Conservation (phyloP, 257 asterid genomes). For the Echites panduratus region DNA sequence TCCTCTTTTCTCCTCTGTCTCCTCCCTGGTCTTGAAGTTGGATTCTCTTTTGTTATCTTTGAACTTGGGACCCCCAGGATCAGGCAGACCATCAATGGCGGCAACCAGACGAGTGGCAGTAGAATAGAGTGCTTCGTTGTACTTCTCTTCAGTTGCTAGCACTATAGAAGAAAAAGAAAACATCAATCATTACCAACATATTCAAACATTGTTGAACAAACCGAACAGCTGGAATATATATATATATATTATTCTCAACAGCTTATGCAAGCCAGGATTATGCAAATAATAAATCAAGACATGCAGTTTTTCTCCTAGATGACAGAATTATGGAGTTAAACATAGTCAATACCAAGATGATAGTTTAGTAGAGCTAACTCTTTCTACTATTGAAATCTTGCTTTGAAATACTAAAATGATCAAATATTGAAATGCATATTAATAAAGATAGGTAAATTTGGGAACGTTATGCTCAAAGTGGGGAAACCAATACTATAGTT, state of each 20-base stretch:
- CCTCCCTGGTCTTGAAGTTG: slow-evolving; percentile 85
- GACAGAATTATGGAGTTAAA: too few relatives aligned
- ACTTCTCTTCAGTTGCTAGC: slow-evolving; percentile 88
- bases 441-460: not conserved
- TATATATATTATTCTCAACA: too few relatives aligned
- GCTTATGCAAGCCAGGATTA: too few relatives aligned
- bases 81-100: slow-evolving; percentile 94
- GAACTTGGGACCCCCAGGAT: slow-evolving; percentile 81
- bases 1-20: slow-evolving; percentile 93
- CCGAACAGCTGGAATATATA: not conserved
- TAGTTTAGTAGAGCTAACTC: not conserved
- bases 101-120: slow-evolving; percentile 79
- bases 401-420: not conserved
- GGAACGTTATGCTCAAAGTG: too few relatives aligned
- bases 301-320: too few relatives aligned
- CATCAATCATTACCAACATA: not conserved
- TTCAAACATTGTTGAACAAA: not conserved
- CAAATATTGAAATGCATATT: not conserved
- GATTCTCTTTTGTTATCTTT: slow-evolving; percentile 84
- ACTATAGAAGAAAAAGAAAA: slow-evolving; percentile 36
- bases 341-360: too few relatives aligned
- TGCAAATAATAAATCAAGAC: too few relatives aligned
- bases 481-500: too few relatives aligned
- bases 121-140: slow-evolving; percentile 76
- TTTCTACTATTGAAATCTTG: not conserved